Evolutionary conservation across 1,284 basidiomycete genomes (phyloP), one percentile per base, ranked within the genome.

Genomic region (Tylopilus sp.): DNA sequence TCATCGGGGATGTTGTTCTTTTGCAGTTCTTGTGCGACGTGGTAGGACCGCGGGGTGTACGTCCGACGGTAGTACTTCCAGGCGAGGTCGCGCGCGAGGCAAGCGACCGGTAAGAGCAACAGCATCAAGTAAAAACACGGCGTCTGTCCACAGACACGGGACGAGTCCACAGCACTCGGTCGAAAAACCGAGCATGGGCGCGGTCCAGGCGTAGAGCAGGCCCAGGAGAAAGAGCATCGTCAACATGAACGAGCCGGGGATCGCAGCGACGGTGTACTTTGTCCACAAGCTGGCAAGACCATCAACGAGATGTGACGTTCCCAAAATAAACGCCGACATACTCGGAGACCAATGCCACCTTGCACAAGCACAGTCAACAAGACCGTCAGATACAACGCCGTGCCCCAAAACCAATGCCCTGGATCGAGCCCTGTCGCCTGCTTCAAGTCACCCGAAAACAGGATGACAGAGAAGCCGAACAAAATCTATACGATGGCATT

Each of bases 1-100:
- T 99, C 98, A 77, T 99, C 98, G 13, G 96, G 96, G 67, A 98
- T 91, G 78, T 98, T 98, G 84, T 98, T 98, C 82, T 98, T 98
- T 81, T 97, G 95, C 24, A 95, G 83, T 80, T 99, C 98, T 77
- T 99, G 97, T 0, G 97, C 96, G 70, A 99, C 96, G 79, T 99
- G 97, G 80, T 99, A 99, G 22, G 96, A 91, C 57, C 91, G 87
- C 1, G 98, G 98, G 67, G 83, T 82, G 80, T 98, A 99, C 38
- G 97, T 97, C 68, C 97, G 87, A 69, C 91, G 90, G 78, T 97
- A 98, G 78, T 97, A 97, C 87, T 98, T 98, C 97, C 97, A 98
- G 2, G 87, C 92, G 70, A 96, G 93, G 79, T 99, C 98, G 54
- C 98, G 87, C n/a, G 89, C 82, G 47, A 99, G 87, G 72, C 96